Base-by-base conservation (phyloP, 1,139 yeast species). In the Magnusiomyces tetraspermus region DNA sequence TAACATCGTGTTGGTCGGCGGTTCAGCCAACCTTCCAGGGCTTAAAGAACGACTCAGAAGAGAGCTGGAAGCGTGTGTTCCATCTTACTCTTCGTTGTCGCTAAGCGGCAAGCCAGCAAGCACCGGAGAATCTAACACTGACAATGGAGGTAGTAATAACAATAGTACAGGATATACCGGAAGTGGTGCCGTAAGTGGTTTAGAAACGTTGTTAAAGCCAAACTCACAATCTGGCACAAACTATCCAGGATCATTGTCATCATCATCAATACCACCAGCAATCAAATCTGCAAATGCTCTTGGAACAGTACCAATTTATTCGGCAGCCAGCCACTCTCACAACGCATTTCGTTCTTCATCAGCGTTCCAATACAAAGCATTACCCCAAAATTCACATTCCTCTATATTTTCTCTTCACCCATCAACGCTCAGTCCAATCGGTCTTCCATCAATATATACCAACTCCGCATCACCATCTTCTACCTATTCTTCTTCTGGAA, bases 1-100 rank as follows among this genome's bases (percentile, higher is more conserved):
- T 3, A 92, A 92, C 66, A 80, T 94, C 17, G 79, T 80, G 30
- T 73, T 89, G 10, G 80, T 82, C 1, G 99, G 99, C 0, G 98
- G 98, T 0, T 82, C 84, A 21, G 74, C 89, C 48, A 78, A 82
- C 51, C 64, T 92, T 13, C 79, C 82, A 0, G 88, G 90, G 51
- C 83, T 86, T 59, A 74, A 75, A 36, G 71, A 76, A 10, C 71
- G 98, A 50, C 65, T 92, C 2, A 49, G 51, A 4, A 22, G 42
- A 0, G 76, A 72, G 37, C 58, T 72, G n/a, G 60, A 23, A 63
- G 24, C 55, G 64, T 1, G 58, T 61, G 50, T 66, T 67, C 1
- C 75, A 75, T 0, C 64, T 63, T 31, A 66, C 61, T 24, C 57
- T 57, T 15, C 53, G 55, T 2, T 79, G 86, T 10, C 70, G 81